Conservation (phyloP, 345 rosid genomes). For the Gossypium raimondii region DNA sequence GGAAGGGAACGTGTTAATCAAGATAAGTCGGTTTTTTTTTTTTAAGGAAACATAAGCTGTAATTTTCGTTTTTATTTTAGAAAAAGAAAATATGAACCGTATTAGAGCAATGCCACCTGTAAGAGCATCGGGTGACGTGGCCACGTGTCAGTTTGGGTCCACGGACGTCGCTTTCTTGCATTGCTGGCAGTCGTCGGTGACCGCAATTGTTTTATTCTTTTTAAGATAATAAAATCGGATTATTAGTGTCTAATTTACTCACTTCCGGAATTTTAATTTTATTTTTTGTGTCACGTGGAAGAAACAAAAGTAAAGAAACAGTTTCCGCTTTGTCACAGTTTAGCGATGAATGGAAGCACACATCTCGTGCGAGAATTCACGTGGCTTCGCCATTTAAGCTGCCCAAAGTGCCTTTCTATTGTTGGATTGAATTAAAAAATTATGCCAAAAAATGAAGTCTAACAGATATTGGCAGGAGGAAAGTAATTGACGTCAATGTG, state of each 20-base stretch:
- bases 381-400: conserved; percentile 14
- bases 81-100: background rate
- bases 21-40: conserved; percentile 36
- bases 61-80: background rate
- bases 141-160: conserved; percentile 39
- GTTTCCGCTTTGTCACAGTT: conserved; percentile 18
- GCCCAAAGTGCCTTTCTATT: background rate
- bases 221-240: background rate
- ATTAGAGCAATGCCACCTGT: conserved; percentile 27
- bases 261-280: too few relatives aligned
- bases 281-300: conserved; percentile 16
- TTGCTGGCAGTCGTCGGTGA: conserved; percentile 23
- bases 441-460: too few relatives aligned
- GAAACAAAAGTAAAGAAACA: background rate
- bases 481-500: too few relatives aligned
- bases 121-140: conserved; percentile 20
- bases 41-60: conserved; percentile 20
- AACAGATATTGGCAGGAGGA: background rate
- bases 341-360: conserved; percentile 1
- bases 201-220: background rate
- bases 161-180: conserved; percentile 8
- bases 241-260: background rate
- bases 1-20: conserved; percentile 54
- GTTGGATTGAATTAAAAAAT: background rate
- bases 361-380: conserved; percentile 31